Percentiles rank a stretch among this genome's conserved stretches.
Evolutionary conservation across 371 early-diverging fungal genomes (phyloP).

Genomic region (Blyttiomyces sp.): DNA sequence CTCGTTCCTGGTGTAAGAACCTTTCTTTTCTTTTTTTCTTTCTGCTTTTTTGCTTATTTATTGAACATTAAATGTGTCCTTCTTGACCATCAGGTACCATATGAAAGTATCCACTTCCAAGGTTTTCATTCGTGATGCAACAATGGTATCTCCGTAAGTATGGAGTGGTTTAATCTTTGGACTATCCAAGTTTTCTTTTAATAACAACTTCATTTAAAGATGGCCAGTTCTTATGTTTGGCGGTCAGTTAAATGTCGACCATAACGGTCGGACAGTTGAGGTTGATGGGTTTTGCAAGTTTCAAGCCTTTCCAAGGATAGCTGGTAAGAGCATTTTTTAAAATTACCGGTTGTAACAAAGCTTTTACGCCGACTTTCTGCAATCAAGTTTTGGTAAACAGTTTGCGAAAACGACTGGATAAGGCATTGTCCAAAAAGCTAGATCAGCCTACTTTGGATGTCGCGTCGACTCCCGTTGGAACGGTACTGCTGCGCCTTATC

Average conservation of each 20-base stretch:
- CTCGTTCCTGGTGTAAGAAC: slow-evolving; percentile 64
- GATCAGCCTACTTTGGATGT: slow-evolving; percentile 61
- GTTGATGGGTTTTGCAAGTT: slow-evolving; percentile 60
- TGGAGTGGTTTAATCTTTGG: not conserved
- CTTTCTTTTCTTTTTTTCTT: no score
- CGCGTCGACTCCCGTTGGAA: slow-evolving; percentile 7
- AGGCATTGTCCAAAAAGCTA: slow-evolving; percentile 66
- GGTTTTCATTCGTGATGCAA: slow-evolving; percentile 75
- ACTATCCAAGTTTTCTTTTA: not conserved
- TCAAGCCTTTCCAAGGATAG: slow-evolving; percentile 77
- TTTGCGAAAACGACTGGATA: slow-evolving; percentile 62
- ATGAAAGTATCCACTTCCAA: slow-evolving; percentile 66
- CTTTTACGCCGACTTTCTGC: not conserved
- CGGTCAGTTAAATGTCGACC: slow-evolving; percentile 67
- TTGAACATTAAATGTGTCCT: no score
- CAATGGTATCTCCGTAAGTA: slow-evolving; percentile 35
- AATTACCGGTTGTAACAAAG: not conserved
- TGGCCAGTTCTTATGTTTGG: slow-evolving; percentile 74
- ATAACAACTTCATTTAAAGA: slow-evolving; percentile 18
- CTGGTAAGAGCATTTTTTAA: slow-evolving; percentile 29
- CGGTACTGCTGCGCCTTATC: slow-evolving; percentile 1
- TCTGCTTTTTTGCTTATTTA: no score
- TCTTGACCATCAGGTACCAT: no score
- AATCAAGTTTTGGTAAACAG: slow-evolving; percentile 69
- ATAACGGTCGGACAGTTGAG: slow-evolving; percentile 61